A percentile compares a stretch with the other conserved stretches of the same genome.
phyloP scores from a whole-genome alignment of 495 filamentous ascomycete genomes.

The Staphylotrichum tortipilum region DNA sequence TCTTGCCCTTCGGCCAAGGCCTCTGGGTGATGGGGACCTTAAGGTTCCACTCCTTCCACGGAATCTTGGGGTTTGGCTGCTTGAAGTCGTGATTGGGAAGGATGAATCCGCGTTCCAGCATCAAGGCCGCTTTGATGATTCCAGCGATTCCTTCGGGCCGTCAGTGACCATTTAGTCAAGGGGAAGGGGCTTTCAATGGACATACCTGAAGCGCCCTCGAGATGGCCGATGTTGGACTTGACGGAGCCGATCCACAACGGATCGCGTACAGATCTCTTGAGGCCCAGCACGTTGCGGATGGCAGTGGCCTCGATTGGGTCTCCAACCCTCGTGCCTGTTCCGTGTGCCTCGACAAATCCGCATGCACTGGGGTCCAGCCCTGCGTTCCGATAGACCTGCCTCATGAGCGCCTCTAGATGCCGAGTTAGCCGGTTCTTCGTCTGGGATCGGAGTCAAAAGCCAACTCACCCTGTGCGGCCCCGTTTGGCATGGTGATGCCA shows the following conservation, averaged over 20 bases:
- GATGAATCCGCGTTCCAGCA: constrained; percentile 44
- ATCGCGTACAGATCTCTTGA: constrained; percentile 17
- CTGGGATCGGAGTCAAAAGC: too few species aligned
- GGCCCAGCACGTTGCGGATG: constrained; percentile 31
- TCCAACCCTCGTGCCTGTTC: constrained; percentile 48
- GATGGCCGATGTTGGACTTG: constrained; percentile 51
- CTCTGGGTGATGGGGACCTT: constrained; percentile 28
- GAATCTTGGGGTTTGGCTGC: constrained; percentile 44
- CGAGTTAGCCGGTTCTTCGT: background rate
- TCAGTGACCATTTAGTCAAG: background rate
- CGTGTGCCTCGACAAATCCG: constrained; percentile 35
- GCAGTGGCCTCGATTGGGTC: constrained; percentile 41
- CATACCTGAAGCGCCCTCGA: constrained; percentile 41
- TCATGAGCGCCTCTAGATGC: constrained; percentile 33
- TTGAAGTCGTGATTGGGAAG: constrained; percentile 42
- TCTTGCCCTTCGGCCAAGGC: constrained; percentile 25
- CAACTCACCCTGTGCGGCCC: constrained; percentile 43
- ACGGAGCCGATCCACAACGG: constrained; percentile 46
- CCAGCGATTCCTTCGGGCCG: constrained; percentile 38
- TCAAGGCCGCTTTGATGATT: constrained; percentile 48
- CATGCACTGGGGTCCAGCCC: constrained; percentile 29
- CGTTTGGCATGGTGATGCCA: constrained; percentile 51
- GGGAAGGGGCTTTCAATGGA: background rate
- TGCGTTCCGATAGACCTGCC: constrained; percentile 35
- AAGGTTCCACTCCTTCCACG: constrained; percentile 38